phyloP scores from a whole-genome alignment of 345 rosid species.

The Arabis alpina region DNA sequence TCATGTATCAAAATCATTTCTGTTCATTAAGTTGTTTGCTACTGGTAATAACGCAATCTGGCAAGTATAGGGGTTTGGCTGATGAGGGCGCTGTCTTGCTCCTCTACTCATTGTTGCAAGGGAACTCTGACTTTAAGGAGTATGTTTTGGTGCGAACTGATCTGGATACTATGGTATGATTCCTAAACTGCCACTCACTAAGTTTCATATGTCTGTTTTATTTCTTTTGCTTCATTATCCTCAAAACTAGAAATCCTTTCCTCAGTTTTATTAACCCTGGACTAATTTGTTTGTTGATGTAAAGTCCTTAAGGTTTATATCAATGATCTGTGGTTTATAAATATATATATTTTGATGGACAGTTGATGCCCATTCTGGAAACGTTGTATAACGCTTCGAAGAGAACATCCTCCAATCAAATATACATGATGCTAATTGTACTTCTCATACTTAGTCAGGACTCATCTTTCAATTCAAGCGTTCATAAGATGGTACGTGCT shows the following conservation, averaged over 20 bases:
- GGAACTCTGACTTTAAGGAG: slow-evolving; percentile 92
- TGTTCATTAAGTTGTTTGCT: slow-evolving; percentile 15
- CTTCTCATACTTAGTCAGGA: slow-evolving; percentile 99
- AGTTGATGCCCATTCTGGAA: slow-evolving; percentile 97
- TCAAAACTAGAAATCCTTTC: slow-evolving; percentile 6
- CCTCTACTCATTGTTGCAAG: slow-evolving; percentile 90
- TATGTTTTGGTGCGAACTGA: slow-evolving; percentile 95
- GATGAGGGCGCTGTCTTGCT: slow-evolving; percentile 88
- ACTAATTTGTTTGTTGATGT: slow-evolving; percentile 10
- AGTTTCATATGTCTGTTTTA: slow-evolving; percentile 12
- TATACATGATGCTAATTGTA: slow-evolving; percentile 92
- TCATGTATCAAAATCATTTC: background rate
- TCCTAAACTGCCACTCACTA: slow-evolving; percentile 23
- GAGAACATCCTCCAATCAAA: slow-evolving; percentile 90
- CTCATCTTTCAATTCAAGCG: slow-evolving; percentile 88
- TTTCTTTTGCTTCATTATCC: slow-evolving; percentile 5
- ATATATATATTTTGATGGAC: slow-evolving; percentile 37
- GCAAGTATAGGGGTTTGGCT: slow-evolving; percentile 75
- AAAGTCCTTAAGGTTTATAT: slow-evolving; percentile 17
- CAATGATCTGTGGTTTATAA: slow-evolving; percentile 4
- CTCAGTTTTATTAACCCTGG: slow-evolving; percentile 2
- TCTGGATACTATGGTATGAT: slow-evolving; percentile 91
- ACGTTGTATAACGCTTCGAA: slow-evolving; percentile 81
- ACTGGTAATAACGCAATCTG: slow-evolving; percentile 24
- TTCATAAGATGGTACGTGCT: slow-evolving; percentile 84